Percentiles rank a stretch among this genome's conserved stretches.
Conservation (phyloP, 441 rosid species). For the Gossypium laxum region DNA sequence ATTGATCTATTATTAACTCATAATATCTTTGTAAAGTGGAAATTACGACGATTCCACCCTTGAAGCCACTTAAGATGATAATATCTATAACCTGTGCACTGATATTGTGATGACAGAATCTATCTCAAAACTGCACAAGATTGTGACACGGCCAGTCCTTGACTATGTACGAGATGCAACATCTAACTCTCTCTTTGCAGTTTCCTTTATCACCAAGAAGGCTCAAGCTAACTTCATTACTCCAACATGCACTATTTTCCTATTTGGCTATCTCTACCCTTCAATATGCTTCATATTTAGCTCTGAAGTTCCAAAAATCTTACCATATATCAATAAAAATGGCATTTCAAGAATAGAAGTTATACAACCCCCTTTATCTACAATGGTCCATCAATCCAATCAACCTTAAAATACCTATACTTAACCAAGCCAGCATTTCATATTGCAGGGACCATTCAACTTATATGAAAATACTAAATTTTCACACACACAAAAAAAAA, state of each 20-base stretch:
- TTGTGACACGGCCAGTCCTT: background rate
- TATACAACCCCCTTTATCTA: background rate
- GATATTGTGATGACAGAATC: background rate
- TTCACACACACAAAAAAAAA: background rate
- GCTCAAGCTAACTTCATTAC: background rate
- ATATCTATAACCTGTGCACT: background rate
- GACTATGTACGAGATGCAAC: constrained; percentile 3
- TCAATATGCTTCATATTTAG: background rate
- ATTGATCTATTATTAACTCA: background rate
- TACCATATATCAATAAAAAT: background rate
- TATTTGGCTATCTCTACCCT: background rate
- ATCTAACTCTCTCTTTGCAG: background rate
- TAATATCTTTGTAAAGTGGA: background rate
- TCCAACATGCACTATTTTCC: background rate
- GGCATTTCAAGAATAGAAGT: background rate
- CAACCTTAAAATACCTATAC: background rate
- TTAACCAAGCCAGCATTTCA: background rate
- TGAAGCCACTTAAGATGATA: background rate
- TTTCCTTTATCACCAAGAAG: background rate
- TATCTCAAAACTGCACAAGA: background rate
- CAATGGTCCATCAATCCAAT: background rate
- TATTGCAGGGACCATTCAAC: background rate
- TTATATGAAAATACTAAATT: background rate
- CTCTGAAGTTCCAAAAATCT: background rate
- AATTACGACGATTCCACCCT: background rate